Base-by-base conservation (phyloP, 2,329 filamentous ascomycete species). In the Tolypocladium pustulatum region DNA sequence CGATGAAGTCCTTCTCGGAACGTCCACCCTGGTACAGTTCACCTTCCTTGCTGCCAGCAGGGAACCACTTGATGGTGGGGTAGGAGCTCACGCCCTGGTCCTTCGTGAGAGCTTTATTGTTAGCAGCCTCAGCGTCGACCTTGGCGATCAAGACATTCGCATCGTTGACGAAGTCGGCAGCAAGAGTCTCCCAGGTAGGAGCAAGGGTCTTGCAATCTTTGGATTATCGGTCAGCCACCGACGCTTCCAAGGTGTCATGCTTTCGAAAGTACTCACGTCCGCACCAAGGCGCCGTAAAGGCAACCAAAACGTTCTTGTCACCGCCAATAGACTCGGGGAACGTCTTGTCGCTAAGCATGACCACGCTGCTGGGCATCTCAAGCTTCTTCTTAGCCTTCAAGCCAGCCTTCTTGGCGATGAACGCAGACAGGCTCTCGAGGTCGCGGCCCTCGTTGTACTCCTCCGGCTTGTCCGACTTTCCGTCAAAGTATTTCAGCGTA, bases 241-340 rank as follows among this genome's bases (percentile, higher is more conserved):
- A 25, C 25, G 40, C n/a, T 46, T 6, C 32, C 12, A 12, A 27
- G 22, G 30, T 40, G 20, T 15, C 53, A 25, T 15, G n/a, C 37
- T 32, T 13, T 27, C 4, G 22, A 40, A n/a, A 22, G 34, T 55
- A 89, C 91, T 76, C 84, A 97, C 94, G 93, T 74, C 93, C 93
- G 76, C 94, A 99, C 94, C 93, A 97, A 57, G 94, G 92, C 57
- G 94, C 93, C 66, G 95, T 99, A 75, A 99, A 99, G 53, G 95
- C 92, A 71, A 99, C 92, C 58, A 99, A 75, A 25, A 96, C 90
- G 74, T 95, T 81, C 82, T 96, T 91, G 63, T 96, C 90, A 56
- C 85, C 81, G 63, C 93, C 93, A 77, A 97, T 80, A 60, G 83
- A 79, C 71, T 86, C 78, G 74, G 86, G 84, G 76, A 97, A 97